Base-by-base conservation (phyloP, 768 basidiomycete species). In the Hypholoma fasciculare region DNA sequence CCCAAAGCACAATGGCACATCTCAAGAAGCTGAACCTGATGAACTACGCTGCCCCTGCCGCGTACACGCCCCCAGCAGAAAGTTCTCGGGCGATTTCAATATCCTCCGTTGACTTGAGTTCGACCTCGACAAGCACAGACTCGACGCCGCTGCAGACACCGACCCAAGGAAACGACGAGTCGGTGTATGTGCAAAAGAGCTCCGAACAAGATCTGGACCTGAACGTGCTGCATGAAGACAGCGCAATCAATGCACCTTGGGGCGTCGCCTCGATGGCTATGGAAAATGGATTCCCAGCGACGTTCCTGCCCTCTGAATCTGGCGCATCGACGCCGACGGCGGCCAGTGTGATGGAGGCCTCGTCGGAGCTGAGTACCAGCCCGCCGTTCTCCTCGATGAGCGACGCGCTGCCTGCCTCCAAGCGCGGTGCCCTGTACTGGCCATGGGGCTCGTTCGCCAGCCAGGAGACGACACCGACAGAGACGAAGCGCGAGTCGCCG, bases 1-100 rank as follows among this genome's bases (percentile, higher is more conserved):
- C 76, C 0, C 72, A 76, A 59, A 73, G 71, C 7, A 73, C 74
- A 6, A 59, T 75, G 7, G 61, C 64, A 30, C 60, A 74, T 38
- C 59, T 78, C 19, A 72, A 70, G 57, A 72, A 72, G 65, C 68
- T 84, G 44, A 78, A 75, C 51, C 64, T 83, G 57, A 72, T 71
- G 61, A 84, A 83, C 68, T 84, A 84, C 61, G 79, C 81, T 8
- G 79, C 80, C 6, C 82, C 82, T n/a, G 52, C 58, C 7, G 16
- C 57, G 7, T 52, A 39, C 13, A 14, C 34, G n/a, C 4, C 34
- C 30, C 23, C 43, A 34, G 6, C 55, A 9, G 30, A 34, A 34
- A 34, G 30, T 34, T 40, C 54, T 23, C 47, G 27, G n/a, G 47
- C 50, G 3, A 38, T 23, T 4, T 37, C 46, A 2, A 48, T 34